Percentiles rank a stretch among this genome's conserved stretches.
phyloP scores from a whole-genome alignment of 306 rosid genomes.

The Fragaria nilgerrensis region DNA sequence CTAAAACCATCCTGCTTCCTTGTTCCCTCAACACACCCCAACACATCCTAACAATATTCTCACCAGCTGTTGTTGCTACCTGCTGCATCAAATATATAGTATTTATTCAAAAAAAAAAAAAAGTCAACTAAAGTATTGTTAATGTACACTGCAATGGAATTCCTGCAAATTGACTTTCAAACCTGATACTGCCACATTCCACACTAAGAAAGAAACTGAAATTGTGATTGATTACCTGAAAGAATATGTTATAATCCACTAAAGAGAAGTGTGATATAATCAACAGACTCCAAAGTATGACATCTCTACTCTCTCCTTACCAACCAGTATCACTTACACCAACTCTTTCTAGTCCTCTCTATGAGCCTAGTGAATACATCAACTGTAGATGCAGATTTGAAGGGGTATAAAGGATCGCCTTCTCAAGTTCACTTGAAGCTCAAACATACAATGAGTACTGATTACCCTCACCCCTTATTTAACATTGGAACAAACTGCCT shows the following conservation, averaged over 20 bases:
- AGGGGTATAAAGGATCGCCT: neutral
- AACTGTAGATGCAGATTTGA: neutral
- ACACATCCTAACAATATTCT: too few relatives aligned
- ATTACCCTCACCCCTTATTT: neutral
- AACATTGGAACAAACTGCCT: neutral
- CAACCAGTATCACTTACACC: neutral
- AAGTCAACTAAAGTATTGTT: neutral
- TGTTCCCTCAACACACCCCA: too few relatives aligned
- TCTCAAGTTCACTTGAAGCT: neutral
- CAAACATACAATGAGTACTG: neutral
- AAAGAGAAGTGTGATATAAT: neutral
- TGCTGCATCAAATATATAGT: neutral
- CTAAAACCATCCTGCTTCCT: too few relatives aligned
- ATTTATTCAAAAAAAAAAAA: too few relatives aligned
- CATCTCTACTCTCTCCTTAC: neutral
- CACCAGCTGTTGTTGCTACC: too few relatives aligned
- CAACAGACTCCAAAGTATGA: neutral
- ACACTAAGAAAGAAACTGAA: neutral
- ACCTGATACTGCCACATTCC: neutral
- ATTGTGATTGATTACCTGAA: neutral
- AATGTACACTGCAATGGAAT: neutral
- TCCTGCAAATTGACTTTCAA: neutral
- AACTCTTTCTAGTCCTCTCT: neutral
- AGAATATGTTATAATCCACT: neutral
- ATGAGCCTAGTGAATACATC: neutral